Evolutionary conservation across 1,284 basidiomycete genomes (phyloP), one percentile per base, ranked within the genome.

Genomic region (Blastosporella zonata): DNA sequence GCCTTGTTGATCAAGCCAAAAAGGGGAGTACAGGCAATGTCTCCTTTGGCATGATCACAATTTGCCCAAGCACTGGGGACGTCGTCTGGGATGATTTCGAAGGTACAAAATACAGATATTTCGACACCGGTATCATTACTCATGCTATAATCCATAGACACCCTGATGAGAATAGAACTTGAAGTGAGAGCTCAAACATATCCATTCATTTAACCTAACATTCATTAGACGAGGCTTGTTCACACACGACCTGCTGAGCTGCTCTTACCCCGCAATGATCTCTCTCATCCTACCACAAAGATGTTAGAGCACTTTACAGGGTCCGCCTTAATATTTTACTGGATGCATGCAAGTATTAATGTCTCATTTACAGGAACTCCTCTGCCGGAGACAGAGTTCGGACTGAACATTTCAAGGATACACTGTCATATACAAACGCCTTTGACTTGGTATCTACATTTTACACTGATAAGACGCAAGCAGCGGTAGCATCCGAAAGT

Each of bases 51-150:
- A 72, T 97, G 63, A 77, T 97, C 40, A 81, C 84, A 15, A 84
- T 97, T 13, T 83, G 85, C 45, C 90, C 93, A 0, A 84, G 84
- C 43, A 97, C 93, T 0, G 95, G 95, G 1, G 90, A 95, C 56
- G 84, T 98, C 1, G 73, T 93, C 0, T 98, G 91, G 81, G 96
- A 99, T 60, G 82, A 90, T 55, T 97, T 94, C 62, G 77, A 87
- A 45, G 91, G 90, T 87, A 54, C 25, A 51, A 20, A 35, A 39
- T 23, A 18, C 18, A 4, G 8, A 39, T 34, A 10, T 35, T 18
- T 42, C n/a, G n/a, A 34, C n/a, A 18, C 0, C 18, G 5, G 5
- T 28, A 27, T 18, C 9, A 7, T 18, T n/a, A 40, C 22, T 21
- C n/a, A 44, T 34, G 38, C 52, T 40, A 5, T 48, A 34, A 36